Conservation (phyloP, 805 yeast genomes). For the Saccharomycopsis sp. region DNA sequence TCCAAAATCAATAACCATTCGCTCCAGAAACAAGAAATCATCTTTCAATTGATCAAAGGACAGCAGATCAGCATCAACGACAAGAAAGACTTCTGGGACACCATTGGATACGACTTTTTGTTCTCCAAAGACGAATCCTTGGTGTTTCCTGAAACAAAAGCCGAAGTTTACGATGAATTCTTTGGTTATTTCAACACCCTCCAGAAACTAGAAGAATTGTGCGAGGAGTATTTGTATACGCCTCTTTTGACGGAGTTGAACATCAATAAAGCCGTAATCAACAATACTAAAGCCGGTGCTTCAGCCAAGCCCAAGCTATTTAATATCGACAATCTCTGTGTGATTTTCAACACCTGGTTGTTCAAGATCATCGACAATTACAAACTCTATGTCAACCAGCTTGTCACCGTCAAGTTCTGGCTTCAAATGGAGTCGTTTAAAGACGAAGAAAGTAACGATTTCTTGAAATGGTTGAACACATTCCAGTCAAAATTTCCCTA, state of each 20-base stretch:
- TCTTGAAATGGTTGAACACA: constrained; percentile 20
- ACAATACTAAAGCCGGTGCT: not conserved
- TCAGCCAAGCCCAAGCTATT: constrained; percentile 5
- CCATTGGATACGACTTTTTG: constrained; percentile 20
- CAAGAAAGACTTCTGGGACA: constrained; percentile 21
- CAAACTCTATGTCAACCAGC: constrained; percentile 20
- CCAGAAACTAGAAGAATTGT: constrained; percentile 18
- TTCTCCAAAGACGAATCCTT: constrained; percentile 15
- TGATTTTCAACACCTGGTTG: constrained; percentile 19
- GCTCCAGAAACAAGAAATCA: constrained; percentile 19
- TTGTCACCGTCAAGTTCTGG: constrained; percentile 21
- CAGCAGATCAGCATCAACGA: constrained; percentile 16
- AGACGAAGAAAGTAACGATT: constrained; percentile 10
- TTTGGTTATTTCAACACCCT: constrained; percentile 21
- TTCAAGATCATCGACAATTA: constrained; percentile 20
- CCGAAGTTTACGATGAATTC: constrained; percentile 20
- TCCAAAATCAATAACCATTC: constrained; percentile 6
- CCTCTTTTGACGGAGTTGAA: constrained; percentile 17
- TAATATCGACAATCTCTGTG: constrained; percentile 18
- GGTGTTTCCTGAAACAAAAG: constrained; percentile 21
- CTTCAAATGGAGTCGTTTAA: constrained; percentile 21
- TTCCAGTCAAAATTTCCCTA: constrained; percentile 18
- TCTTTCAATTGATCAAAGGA: constrained; percentile 17
- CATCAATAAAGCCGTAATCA: constrained; percentile 4
- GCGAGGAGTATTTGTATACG: constrained; percentile 14